Evolutionary conservation across 164 flowering plant species (phyloP).

Genomic region (Tetracentron sinense): DNA sequence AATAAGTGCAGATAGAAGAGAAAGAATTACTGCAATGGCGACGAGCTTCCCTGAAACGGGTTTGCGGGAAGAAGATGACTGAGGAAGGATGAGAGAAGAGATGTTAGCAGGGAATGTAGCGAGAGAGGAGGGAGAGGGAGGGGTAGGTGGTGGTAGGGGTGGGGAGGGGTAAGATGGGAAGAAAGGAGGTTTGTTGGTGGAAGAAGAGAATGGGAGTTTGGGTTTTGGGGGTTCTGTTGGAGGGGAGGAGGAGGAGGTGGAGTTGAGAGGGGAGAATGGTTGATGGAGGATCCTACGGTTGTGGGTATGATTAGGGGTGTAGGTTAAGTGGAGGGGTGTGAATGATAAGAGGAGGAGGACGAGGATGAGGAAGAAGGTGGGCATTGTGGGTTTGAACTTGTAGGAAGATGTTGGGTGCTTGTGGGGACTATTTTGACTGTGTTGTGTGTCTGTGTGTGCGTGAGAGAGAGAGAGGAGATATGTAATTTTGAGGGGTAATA

Average conservation of each 20-base stretch:
- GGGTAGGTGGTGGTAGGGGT: constrained; percentile 35
- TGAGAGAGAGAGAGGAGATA: no score
- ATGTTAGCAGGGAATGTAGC: constrained; percentile 56
- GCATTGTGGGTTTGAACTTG: no score
- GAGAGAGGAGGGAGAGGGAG: constrained; percentile 41
- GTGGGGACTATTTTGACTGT: no score
- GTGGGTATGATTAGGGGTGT: constrained; percentile 7
- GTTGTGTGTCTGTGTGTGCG: no score
- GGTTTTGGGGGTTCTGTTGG: constrained; percentile 22
- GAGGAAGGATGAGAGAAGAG: no score
- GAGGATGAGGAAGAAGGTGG: constrained; percentile 6
- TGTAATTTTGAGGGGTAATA: no score
- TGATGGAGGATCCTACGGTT: constrained; percentile 39
- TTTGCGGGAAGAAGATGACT: constrained; percentile 20
- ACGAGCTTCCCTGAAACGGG: constrained; percentile 14
- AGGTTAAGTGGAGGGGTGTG: neutral
- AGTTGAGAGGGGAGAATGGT: no score
- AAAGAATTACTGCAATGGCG: constrained; percentile 22
- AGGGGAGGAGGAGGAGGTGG: no score
- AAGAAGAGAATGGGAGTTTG: no score
- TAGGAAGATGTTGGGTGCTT: no score
- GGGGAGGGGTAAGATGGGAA: constrained; percentile 35
- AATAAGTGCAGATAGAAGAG: constrained; percentile 20
- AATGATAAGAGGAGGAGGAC: neutral
- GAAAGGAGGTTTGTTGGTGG: no score